Conservation (phyloP, 169 alveolate genomes). For the Ichthyophthirius multifiliis region DNA sequence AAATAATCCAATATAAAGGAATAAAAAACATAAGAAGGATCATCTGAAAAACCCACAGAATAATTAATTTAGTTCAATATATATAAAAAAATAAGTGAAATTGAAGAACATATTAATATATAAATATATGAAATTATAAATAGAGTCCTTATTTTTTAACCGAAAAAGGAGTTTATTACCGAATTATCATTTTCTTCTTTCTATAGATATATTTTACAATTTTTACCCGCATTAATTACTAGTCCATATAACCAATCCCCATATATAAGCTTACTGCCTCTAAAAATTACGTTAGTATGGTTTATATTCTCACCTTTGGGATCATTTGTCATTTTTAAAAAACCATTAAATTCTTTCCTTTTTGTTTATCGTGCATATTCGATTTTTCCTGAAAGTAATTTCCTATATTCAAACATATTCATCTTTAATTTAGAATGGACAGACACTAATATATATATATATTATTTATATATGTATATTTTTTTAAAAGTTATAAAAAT, state of each 20-base stretch:
- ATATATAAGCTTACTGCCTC: neutral
- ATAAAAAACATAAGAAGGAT: neutral
- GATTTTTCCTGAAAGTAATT: neutral
- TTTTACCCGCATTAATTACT: neutral
- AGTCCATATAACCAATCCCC: neutral
- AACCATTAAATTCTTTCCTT: neutral
- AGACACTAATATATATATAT: neutral
- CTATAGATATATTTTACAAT: neutral
- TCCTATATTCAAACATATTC: slow-evolving; percentile 29
- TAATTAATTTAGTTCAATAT: no score
- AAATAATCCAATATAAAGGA: neutral
- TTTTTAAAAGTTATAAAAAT: no score
- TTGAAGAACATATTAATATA: neutral
- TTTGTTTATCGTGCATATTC: neutral
- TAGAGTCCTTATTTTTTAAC: neutral
- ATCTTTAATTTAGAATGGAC: neutral
- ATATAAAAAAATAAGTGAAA: neutral
- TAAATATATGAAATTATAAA: neutral
- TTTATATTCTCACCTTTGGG: neutral
- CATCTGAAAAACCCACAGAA: no score
- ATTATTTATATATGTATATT: no score
- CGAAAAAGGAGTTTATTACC: neutral
- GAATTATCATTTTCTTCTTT: neutral
- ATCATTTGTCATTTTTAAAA: neutral
- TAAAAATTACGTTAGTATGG: neutral